A percentile compares a stretch with the other conserved stretches of the same genome.
Conservation (phyloP, 768 basidiomycete species). For the Fomitopsis serialis region DNA sequence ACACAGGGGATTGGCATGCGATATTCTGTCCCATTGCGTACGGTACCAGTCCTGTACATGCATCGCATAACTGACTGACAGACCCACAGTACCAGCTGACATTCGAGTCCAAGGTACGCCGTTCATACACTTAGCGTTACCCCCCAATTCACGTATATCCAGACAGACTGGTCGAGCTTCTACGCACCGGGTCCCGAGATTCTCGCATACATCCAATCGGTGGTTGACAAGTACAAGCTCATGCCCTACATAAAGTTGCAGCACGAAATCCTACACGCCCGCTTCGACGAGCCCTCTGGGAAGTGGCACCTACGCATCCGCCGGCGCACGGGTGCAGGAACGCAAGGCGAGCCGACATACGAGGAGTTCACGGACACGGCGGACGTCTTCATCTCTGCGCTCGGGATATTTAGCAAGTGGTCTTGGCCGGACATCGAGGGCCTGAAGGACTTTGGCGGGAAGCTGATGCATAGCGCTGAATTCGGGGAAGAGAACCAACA, state of each 20-base stretch:
- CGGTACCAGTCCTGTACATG: background rate
- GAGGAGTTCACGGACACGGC: slow-evolving; percentile 44
- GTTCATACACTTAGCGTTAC: background rate
- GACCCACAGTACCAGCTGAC: slow-evolving; percentile 48
- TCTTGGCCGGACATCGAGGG: slow-evolving; percentile 64
- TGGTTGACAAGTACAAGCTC: slow-evolving; percentile 55
- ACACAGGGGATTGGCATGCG: slow-evolving; percentile 50
- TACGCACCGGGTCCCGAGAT: slow-evolving; percentile 61
- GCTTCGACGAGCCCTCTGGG: slow-evolving; percentile 43
- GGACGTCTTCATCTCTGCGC: slow-evolving; percentile 51
- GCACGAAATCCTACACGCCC: slow-evolving; percentile 47
- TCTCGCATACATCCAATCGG: slow-evolving; percentile 42
- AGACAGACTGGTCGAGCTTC: slow-evolving; percentile 58
- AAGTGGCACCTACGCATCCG: slow-evolving; percentile 54
- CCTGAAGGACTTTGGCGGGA: slow-evolving; percentile 49
- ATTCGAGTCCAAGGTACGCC: slow-evolving; percentile 44
- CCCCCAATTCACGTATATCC: background rate
- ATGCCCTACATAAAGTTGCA: slow-evolving; percentile 46
- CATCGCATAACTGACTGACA: background rate
- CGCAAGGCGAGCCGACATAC: background rate
- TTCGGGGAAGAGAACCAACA: slow-evolving; percentile 39
- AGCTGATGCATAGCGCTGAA: slow-evolving; percentile 54
- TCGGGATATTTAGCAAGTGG: slow-evolving; percentile 52
- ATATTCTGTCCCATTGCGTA: slow-evolving; percentile 54
- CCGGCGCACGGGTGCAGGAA: background rate